phyloP scores from a whole-genome alignment of 345 rosid genomes.

The Eucalyptus regnans region DNA sequence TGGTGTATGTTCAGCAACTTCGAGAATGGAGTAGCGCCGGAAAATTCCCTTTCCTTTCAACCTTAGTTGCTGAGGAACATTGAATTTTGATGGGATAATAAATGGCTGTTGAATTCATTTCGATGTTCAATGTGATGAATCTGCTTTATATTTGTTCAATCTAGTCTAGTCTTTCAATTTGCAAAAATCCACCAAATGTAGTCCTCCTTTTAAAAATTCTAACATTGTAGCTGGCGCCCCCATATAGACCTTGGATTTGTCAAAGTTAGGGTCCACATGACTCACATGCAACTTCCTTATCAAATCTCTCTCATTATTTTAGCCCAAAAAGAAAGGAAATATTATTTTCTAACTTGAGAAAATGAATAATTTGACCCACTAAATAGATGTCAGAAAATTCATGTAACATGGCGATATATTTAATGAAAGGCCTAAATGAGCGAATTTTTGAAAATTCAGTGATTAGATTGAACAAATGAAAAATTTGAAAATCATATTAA shows the following conservation, averaged over 20 bases:
- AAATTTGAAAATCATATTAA: fast-evolving
- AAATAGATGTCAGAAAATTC: not conserved
- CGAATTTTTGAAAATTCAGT: fast-evolving
- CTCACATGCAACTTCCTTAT: fast-evolving
- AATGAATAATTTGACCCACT: fast-evolving
- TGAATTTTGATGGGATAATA: not conserved
- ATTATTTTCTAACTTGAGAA: fast-evolving
- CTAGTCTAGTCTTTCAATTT: not conserved
- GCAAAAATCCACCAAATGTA: not conserved
- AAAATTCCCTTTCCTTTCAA: not conserved
- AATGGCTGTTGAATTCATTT: fast-evolving
- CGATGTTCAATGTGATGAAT: fast-evolving
- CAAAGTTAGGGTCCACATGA: not conserved
- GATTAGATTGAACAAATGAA: not conserved
- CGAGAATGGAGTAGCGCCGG: not conserved
- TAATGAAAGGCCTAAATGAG: not conserved
- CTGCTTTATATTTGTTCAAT: not conserved
- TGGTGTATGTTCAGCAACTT: not conserved
- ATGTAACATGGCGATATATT: fast-evolving
- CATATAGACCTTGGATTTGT: not conserved
- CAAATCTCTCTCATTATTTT: not conserved
- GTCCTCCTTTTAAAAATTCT: not conserved
- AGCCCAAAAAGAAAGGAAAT: not conserved
- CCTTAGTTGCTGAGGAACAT: fast-evolving
- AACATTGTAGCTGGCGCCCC: fast-evolving